Evolutionary conservation across 768 basidiomycete species (phyloP).

Genomic region (Trametes elegans): DNA sequence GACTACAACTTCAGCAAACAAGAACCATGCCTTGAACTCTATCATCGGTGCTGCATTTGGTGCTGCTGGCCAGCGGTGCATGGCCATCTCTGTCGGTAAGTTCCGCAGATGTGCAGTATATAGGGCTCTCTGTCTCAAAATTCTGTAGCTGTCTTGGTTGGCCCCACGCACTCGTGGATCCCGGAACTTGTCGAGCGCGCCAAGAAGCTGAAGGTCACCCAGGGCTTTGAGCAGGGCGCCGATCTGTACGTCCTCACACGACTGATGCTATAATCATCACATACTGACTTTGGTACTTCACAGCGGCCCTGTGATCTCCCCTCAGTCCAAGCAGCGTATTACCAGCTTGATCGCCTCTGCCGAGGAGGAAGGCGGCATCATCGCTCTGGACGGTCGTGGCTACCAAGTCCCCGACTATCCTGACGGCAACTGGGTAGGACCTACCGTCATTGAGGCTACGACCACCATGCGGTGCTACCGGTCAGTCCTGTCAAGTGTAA

Average conservation of each 20-base stretch:
- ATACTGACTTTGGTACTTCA: neutral
- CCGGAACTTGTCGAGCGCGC: slow-evolving; percentile 85
- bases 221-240: slow-evolving; percentile 84
- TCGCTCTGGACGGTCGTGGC: slow-evolving; percentile 83
- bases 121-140: neutral
- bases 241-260: slow-evolving; percentile 63
- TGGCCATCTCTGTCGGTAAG: slow-evolving; percentile 91
- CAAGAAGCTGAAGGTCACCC: slow-evolving; percentile 74
- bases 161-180: slow-evolving; percentile 75
- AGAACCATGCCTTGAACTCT: slow-evolving; percentile 88
- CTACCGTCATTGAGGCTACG: slow-evolving; percentile 83
- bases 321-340: slow-evolving; percentile 77
- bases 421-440: slow-evolving; percentile 92
- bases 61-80: slow-evolving; percentile 96
- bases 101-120: neutral
- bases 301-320: slow-evolving; percentile 81
- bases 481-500: slow-evolving; percentile 42
- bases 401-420: slow-evolving; percentile 69
- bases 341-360: slow-evolving; percentile 71
- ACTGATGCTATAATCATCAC: neutral
- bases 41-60: slow-evolving; percentile 94
- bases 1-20: slow-evolving; percentile 60
- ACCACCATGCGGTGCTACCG: slow-evolving; percentile 85
- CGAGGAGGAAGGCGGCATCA: slow-evolving; percentile 77
- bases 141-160: slow-evolving; percentile 78